Conservation (phyloP, 78 protist species). For the Salpingoeca rosetta region DNA sequence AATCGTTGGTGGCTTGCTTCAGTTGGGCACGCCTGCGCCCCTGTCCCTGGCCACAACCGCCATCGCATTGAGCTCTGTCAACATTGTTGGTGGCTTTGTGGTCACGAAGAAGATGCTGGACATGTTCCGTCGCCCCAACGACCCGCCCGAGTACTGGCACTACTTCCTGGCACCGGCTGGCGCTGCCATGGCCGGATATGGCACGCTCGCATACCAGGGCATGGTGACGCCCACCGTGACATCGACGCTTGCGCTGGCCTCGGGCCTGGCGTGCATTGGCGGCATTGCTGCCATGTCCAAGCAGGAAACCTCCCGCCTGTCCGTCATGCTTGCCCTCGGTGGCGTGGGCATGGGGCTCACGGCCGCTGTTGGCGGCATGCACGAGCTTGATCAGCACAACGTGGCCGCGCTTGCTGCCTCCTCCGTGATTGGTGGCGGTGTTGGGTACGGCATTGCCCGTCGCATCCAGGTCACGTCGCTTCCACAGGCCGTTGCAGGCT, state of each 20-base stretch:
- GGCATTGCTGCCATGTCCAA: conserved; percentile 31
- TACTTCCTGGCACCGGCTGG: neutral
- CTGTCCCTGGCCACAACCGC: conserved; percentile 59
- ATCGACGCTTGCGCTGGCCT: neutral
- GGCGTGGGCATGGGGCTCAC: conserved; percentile 45
- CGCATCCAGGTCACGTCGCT: conserved; percentile 44
- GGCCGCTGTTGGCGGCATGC: conserved; percentile 16
- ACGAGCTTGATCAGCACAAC: neutral
- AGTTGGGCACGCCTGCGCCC: conserved; percentile 37
- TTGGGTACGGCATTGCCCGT: conserved; percentile 39
- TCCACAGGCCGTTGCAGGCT: conserved; percentile 69
- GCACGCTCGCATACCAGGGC: neutral
- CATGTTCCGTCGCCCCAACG: conserved; percentile 65
- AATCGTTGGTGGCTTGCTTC: conserved; percentile 80
- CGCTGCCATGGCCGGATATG: neutral
- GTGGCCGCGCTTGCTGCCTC: neutral
- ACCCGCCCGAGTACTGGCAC: neutral
- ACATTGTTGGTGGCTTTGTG: conserved; percentile 90
- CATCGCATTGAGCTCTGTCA: conserved; percentile 71
- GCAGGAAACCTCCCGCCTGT: conserved; percentile 27
- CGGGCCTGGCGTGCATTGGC: neutral
- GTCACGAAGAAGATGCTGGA: conserved; percentile 93
- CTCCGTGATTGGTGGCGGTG: conserved; percentile 3
- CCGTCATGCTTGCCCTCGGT: conserved; percentile 42
- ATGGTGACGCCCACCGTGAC: neutral